Conservation (phyloP, 352 stramenopile species). For the Elongisporangium undulatum region DNA sequence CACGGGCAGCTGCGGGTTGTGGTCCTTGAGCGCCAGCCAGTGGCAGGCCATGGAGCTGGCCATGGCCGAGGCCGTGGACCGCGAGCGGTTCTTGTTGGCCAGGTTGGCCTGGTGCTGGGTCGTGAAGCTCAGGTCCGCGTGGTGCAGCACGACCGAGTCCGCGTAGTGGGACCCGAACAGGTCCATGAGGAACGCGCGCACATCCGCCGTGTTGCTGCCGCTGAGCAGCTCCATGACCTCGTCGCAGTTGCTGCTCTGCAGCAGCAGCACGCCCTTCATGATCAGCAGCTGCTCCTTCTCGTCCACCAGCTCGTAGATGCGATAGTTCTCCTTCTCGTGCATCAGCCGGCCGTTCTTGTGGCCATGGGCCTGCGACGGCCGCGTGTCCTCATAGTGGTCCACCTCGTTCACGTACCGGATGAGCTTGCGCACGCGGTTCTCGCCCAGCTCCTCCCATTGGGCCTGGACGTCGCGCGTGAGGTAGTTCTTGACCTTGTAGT, state of each 20-base stretch:
- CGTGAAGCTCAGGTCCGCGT: slow-evolving; percentile 28
- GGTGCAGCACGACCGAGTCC: slow-evolving; percentile 52
- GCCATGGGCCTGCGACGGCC: slow-evolving; percentile 10
- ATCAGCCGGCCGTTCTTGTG: slow-evolving; percentile 33
- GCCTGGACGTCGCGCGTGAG: slow-evolving; percentile 36
- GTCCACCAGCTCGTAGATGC: slow-evolving; percentile 67
- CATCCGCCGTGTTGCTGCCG: slow-evolving; percentile 31
- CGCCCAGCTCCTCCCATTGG: slow-evolving; percentile 38
- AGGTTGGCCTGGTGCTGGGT: slow-evolving; percentile 8
- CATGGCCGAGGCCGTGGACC: slow-evolving; percentile 8
- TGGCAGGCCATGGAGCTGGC: slow-evolving; percentile 41
- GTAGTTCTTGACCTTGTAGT: slow-evolving; percentile 47
- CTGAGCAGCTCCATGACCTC: slow-evolving; percentile 66
- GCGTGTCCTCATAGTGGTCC: slow-evolving; percentile 33
- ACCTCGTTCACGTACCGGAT: slow-evolving; percentile 63
- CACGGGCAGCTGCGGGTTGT: slow-evolving; percentile 41
- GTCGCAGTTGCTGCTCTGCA: slow-evolving; percentile 65
- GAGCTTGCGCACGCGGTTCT: slow-evolving; percentile 52
- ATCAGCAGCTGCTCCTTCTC: slow-evolving; percentile 43
- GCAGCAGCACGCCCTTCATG: slow-evolving; percentile 64
- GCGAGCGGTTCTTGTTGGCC: background rate
- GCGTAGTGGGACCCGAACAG: slow-evolving; percentile 49
- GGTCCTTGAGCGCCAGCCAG: slow-evolving; percentile 71
- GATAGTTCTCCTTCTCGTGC: slow-evolving; percentile 77
- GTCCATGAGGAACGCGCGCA: slow-evolving; percentile 49